Evolutionary conservation across 2,329 filamentous ascomycete species (phyloP).

Genomic region (Cercospora sojina): DNA sequence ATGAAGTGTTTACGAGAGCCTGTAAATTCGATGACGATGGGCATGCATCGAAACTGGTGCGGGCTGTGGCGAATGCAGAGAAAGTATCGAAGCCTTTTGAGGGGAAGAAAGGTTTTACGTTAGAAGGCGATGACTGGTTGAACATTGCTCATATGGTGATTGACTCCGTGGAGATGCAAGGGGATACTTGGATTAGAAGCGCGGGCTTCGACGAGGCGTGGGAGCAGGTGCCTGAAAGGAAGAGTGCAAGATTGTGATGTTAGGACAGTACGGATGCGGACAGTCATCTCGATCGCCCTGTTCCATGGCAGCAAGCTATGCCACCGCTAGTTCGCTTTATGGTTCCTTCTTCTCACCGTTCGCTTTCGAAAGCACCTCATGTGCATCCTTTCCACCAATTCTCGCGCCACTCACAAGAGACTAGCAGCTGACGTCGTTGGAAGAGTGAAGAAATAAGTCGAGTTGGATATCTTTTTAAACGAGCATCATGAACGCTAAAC

Average conservation of each 20-base stretch:
- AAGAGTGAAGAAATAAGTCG: neutral
- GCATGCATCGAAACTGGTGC: slow-evolving; percentile 72
- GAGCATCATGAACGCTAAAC: slow-evolving; percentile 10
- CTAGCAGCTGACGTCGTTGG: neutral
- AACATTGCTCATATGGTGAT: slow-evolving; percentile 61
- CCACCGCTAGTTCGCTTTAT: neutral
- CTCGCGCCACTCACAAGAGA: neutral
- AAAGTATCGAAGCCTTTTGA: slow-evolving; percentile 50
- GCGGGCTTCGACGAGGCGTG: slow-evolving; percentile 67
- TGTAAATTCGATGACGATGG: slow-evolving; percentile 68
- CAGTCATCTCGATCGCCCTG: neutral
- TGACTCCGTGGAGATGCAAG: slow-evolving; percentile 58
- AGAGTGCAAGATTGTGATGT: slow-evolving; percentile 26
- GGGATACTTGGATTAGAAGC: slow-evolving; percentile 59
- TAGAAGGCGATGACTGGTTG: slow-evolving; percentile 61
- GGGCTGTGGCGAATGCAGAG: slow-evolving; percentile 67
- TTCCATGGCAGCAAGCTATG: neutral
- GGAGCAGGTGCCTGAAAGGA: slow-evolving; percentile 44
- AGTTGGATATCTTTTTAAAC: neutral
- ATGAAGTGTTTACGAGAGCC: slow-evolving; percentile 47
- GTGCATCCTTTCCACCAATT: neutral
- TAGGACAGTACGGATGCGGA: neutral
- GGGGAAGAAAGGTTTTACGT: slow-evolving; percentile 47
- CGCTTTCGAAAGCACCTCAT: neutral
- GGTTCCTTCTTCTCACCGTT: neutral